Conservation (phyloP, 257 asterid species). For the Penstemon newberryi region DNA sequence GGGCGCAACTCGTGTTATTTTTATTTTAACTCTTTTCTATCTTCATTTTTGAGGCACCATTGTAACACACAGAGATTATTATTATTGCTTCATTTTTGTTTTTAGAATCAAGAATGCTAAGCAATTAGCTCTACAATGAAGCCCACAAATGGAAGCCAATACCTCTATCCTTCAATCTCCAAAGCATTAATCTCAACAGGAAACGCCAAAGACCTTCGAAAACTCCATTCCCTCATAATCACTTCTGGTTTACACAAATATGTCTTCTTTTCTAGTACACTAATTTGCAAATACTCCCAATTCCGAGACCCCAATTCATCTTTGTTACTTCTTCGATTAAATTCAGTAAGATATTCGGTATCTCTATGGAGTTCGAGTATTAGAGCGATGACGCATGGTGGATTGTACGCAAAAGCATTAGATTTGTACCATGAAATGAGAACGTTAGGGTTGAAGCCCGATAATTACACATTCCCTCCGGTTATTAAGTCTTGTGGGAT, state of each 20-base stretch:
- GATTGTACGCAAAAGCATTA: slow-evolving; percentile 49
- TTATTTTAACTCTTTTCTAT: too few relatives aligned
- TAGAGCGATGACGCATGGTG: slow-evolving; percentile 72
- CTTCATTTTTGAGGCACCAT: too few relatives aligned
- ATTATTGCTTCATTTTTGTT: too few relatives aligned
- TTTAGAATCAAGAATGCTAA: too few relatives aligned
- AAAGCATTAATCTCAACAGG: slow-evolving; percentile 46
- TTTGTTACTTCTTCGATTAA: slow-evolving; percentile 41
- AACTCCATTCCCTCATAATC: slow-evolving; percentile 54
- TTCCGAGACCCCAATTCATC: slow-evolving; percentile 57
- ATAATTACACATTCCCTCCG: slow-evolving; percentile 73
- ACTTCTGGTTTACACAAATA: slow-evolving; percentile 50
- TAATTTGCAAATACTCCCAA: slow-evolving; percentile 66
- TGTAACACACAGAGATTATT: too few relatives aligned
- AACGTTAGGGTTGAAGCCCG: slow-evolving; percentile 45
- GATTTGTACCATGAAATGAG: slow-evolving; percentile 61
- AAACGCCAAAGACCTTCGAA: slow-evolving; percentile 43
- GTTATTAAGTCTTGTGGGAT: slow-evolving; percentile 70
- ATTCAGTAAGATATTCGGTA: slow-evolving; percentile 30
- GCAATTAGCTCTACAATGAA: too few relatives aligned
- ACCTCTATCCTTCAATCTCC: slow-evolving; percentile 44
- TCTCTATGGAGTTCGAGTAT: slow-evolving; percentile 69
- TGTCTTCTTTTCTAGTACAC: slow-evolving; percentile 54
- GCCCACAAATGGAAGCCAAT: slow-evolving; percentile 5
- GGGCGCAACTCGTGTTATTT: too few relatives aligned